Conservation (phyloP, 306 rosid genomes). For the Castanopsis chinensis region DNA sequence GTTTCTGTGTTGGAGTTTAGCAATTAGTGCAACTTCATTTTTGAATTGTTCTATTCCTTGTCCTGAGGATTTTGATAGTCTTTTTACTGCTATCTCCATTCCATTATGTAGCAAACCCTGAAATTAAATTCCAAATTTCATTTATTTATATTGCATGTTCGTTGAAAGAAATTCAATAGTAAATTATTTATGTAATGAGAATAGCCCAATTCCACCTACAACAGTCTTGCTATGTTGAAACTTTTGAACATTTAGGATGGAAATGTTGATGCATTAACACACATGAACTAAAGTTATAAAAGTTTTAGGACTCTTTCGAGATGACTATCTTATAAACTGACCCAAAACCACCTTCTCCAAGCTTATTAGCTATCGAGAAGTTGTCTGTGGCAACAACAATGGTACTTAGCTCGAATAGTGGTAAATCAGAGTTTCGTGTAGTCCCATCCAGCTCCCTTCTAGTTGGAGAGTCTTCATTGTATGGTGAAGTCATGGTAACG, state of each 20-base stretch:
- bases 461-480: neutral
- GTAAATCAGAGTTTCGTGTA: conserved; percentile 25
- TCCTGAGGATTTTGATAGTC: conserved; percentile 35
- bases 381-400: conserved; percentile 47
- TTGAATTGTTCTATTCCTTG: conserved; percentile 42
- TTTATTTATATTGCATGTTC: neutral
- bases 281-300: no score
- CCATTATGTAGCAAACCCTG: conserved; percentile 35
- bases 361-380: conserved; percentile 44
- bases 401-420: conserved; percentile 32
- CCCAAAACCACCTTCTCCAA: conserved; percentile 32
- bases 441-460: neutral
- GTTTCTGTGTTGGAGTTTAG: conserved; percentile 45
- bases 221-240: no score
- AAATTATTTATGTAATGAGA: no score
- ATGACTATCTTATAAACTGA: neutral
- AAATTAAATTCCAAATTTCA: neutral
- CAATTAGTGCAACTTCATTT: conserved; percentile 30
- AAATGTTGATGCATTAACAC: no score
- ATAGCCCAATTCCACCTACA: no score
- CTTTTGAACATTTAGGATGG: no score
- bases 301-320: no score
- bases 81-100: conserved; percentile 35
- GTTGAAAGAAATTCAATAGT: no score
- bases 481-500: neutral